Percentiles rank a stretch among this genome's conserved stretches.
Conservation (phyloP, 352 stramenopile species). For the Globisporangium cystogenes region DNA sequence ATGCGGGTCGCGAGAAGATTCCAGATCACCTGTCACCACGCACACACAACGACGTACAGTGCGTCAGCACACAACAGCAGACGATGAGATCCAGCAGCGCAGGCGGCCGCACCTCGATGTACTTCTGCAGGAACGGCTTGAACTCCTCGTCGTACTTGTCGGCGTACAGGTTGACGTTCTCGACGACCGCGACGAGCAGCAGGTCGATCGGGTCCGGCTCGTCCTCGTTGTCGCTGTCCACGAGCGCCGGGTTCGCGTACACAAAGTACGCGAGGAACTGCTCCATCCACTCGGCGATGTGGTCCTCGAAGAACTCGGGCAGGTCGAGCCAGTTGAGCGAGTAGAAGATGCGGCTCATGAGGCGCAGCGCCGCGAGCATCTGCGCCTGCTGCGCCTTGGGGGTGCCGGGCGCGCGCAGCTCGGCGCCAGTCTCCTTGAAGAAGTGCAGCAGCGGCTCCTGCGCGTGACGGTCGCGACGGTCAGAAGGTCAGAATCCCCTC, state of each 20-base stretch:
- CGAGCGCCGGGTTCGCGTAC: slow-evolving; percentile 92
- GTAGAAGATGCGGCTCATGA: slow-evolving; percentile 97
- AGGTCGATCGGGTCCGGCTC: slow-evolving; percentile 90
- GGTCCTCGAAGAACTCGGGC: slow-evolving; percentile 99
- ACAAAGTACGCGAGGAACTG: slow-evolving; percentile 94
- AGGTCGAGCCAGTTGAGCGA: slow-evolving; percentile 98
- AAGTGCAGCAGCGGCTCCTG: slow-evolving; percentile 66
- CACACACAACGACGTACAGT: neutral
- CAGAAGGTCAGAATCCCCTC: no score
- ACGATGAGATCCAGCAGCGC: no score
- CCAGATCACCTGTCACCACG: slow-evolving; percentile 46
- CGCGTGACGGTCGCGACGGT: no score
- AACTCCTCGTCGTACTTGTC: slow-evolving; percentile 99
- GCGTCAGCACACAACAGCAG: neutral
- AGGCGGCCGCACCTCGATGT: slow-evolving; percentile 61
- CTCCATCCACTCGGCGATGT: slow-evolving; percentile 96
- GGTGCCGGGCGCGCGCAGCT: slow-evolving; percentile 33
- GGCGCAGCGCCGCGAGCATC: slow-evolving; percentile 82
- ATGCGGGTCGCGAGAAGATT: slow-evolving; percentile 68
- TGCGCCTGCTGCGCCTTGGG: slow-evolving; percentile 48
- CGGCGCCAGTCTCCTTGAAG: slow-evolving; percentile 64
- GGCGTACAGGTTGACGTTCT: slow-evolving; percentile 98
- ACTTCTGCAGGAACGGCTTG: slow-evolving; percentile 91
- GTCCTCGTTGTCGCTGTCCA: slow-evolving; percentile 91
- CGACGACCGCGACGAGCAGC: slow-evolving; percentile 93